These are phyloP conservation scores for Psilocybe cubensis DNA, from an alignment of 768 basidiomycete species.

Conservation along the genomic window DNA sequence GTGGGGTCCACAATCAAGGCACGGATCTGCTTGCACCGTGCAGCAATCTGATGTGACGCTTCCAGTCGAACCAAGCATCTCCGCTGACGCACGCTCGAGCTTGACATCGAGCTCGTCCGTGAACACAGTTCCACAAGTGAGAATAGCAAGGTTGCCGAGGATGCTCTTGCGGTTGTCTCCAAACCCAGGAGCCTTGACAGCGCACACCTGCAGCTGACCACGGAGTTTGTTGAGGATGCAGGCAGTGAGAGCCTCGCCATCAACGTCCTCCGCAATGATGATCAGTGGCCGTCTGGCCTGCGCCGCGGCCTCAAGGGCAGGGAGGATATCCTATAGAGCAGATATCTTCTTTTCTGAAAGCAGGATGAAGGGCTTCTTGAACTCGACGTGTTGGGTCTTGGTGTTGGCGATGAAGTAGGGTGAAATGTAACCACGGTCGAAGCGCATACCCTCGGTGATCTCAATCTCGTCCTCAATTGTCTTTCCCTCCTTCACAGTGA, in stretches of 20 bases:
- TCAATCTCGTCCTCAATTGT: slow-evolving; percentile 99
- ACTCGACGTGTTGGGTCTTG: too few relatives aligned
- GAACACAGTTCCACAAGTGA: slow-evolving; percentile 98
- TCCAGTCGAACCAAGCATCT: background rate
- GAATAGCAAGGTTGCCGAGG: slow-evolving; percentile 95
- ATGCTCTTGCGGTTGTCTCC: slow-evolving; percentile 99
- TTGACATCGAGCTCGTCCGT: too few relatives aligned
- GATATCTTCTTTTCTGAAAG: slow-evolving; percentile 99
- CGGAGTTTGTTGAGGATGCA: too few relatives aligned
- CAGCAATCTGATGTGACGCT: slow-evolving; percentile 65
- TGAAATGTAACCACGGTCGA: too few relatives aligned
- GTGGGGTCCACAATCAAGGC: slow-evolving; percentile 77
- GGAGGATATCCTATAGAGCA: slow-evolving; percentile 91
- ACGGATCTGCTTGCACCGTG: slow-evolving; percentile 96
- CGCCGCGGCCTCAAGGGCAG: slow-evolving; percentile 86
- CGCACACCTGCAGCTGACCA: too few relatives aligned
- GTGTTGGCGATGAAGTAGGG: too few relatives aligned
- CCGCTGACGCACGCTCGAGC: too few relatives aligned
- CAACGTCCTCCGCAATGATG: too few relatives aligned
- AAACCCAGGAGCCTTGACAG: slow-evolving; percentile 98
- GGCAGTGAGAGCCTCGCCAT: too few relatives aligned
- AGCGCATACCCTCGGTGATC: too few relatives aligned
- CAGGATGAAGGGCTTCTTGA: too few relatives aligned
- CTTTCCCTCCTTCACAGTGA: slow-evolving; percentile 98
- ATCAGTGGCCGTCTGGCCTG: too few relatives aligned